Percentiles rank a stretch among this genome's conserved stretches.
These are phyloP conservation scores for Geranomyces michiganensis DNA, from an alignment of 192 early-diverging fungal species.

Conservation along the genomic window DNA sequence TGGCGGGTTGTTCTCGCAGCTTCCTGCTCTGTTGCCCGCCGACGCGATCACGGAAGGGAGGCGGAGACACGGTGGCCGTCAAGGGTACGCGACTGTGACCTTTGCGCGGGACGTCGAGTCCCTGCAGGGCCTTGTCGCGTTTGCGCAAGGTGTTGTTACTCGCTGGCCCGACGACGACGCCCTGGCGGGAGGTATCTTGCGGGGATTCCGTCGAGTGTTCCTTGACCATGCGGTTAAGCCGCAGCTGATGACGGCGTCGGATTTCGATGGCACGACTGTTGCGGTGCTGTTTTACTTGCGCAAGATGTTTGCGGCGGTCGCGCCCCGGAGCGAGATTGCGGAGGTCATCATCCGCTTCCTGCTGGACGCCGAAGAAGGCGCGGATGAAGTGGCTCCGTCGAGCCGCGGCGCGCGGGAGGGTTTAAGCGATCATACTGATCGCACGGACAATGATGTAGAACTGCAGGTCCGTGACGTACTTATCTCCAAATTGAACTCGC, in stretches of 20 bases:
- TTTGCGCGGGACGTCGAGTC: conserved; percentile 74
- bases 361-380: conserved; percentile 67
- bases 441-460: conserved; percentile 2
- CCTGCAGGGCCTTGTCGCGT: conserved; percentile 67
- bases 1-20: conserved; percentile 86
- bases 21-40: conserved; percentile 63
- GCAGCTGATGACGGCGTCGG: conserved; percentile 81
- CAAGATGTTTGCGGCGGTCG: conserved; percentile 71
- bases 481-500: conserved; percentile 83
- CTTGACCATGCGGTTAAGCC: conserved; percentile 87
- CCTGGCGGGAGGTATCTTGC: conserved; percentile 50
- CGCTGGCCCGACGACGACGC: background rate
- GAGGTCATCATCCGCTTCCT: conserved; percentile 77
- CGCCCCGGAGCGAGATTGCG: conserved; percentile 67
- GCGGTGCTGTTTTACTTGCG: conserved; percentile 89
- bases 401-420: conserved; percentile 16
- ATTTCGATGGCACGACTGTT: conserved; percentile 88
- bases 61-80: conserved; percentile 25
- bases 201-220: conserved; percentile 74
- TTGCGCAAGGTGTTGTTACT: conserved; percentile 74
- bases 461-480: conserved; percentile 64
- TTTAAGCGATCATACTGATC: conserved; percentile 2
- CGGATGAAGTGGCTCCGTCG: conserved; percentile 32
- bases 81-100: conserved; percentile 45
- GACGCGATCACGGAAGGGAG: conserved; percentile 25